phyloP scores from a whole-genome alignment of 2,329 filamentous ascomycete genomes.

The Colletotrichum cereale region DNA sequence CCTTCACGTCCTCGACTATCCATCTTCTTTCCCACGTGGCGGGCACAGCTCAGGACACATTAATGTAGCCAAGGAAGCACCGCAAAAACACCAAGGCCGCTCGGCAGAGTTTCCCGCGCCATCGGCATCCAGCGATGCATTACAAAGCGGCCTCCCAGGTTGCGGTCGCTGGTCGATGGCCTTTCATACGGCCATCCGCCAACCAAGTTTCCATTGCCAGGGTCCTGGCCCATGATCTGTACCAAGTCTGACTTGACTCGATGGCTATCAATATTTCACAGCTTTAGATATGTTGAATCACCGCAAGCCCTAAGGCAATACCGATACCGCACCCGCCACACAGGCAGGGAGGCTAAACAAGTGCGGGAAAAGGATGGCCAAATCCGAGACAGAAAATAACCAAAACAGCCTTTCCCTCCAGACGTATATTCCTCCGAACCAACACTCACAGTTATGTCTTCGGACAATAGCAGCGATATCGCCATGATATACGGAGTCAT shows the following conservation, averaged over 20 bases:
- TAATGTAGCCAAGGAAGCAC: conserved; percentile 21
- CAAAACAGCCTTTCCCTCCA: not conserved
- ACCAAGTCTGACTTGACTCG: conserved; percentile 23
- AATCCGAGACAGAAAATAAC: not conserved
- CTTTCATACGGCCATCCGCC: not conserved
- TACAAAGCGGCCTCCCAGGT: not conserved
- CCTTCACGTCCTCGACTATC: not conserved
- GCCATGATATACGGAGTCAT: not conserved
- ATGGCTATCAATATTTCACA: conserved; percentile 12
- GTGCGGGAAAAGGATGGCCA: not conserved
- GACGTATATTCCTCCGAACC: not conserved
- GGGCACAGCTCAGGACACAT: conserved; percentile 4
- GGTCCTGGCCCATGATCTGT: not conserved
- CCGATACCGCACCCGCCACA: not conserved
- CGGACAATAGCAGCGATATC: not conserved
- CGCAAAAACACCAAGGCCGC: conserved; percentile 8
- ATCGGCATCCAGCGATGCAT: not conserved
- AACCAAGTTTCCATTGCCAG: conserved; percentile 14
- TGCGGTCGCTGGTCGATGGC: not conserved
- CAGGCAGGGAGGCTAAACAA: not conserved
- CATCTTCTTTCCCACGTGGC: conserved; percentile 10
- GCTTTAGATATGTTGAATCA: conserved; percentile 20
- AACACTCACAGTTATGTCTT: not conserved
- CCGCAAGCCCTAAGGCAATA: not conserved
- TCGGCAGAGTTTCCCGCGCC: conserved; percentile 19